Evolutionary conservation across 768 basidiomycete species (phyloP).

Genomic region (Xerocomus potaroensis): DNA sequence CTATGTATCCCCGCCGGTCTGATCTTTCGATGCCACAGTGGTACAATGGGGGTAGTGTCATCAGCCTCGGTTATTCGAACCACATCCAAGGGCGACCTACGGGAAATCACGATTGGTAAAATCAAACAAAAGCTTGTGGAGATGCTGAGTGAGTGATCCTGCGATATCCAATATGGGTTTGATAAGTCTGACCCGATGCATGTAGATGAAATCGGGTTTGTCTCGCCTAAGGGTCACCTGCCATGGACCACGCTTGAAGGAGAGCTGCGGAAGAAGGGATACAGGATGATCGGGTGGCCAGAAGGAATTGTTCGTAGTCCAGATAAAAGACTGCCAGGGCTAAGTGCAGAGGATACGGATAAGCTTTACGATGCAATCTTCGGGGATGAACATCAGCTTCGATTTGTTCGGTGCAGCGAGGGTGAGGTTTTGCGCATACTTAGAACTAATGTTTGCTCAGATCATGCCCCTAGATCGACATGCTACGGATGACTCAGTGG

Average conservation of each 20-base stretch:
- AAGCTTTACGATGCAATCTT: background rate
- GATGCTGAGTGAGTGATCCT: conserved; percentile 9
- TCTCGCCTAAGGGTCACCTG: background rate
- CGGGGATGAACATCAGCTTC: background rate
- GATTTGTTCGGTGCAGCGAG: background rate
- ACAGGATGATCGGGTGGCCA: conserved; percentile 1
- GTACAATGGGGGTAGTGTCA: too few species aligned
- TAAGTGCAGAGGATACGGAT: background rate
- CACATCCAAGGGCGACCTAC: background rate
- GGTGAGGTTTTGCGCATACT: too few species aligned
- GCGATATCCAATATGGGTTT: background rate
- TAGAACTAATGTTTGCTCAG: too few species aligned
- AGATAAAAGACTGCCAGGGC: background rate
- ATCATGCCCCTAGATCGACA: too few species aligned
- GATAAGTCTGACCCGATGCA: background rate
- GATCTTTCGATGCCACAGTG: too few species aligned
- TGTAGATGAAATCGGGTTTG: background rate
- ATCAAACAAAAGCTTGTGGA: background rate
- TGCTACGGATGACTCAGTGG: too few species aligned
- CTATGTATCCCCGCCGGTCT: too few species aligned
- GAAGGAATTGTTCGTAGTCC: background rate
- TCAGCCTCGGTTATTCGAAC: background rate
- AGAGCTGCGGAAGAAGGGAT: background rate
- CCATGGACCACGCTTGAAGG: conserved; percentile 2
- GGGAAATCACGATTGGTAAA: background rate